These are phyloP conservation scores for Stephania japonica DNA, from an alignment of 164 flowering plant species.

Conservation along the genomic window DNA sequence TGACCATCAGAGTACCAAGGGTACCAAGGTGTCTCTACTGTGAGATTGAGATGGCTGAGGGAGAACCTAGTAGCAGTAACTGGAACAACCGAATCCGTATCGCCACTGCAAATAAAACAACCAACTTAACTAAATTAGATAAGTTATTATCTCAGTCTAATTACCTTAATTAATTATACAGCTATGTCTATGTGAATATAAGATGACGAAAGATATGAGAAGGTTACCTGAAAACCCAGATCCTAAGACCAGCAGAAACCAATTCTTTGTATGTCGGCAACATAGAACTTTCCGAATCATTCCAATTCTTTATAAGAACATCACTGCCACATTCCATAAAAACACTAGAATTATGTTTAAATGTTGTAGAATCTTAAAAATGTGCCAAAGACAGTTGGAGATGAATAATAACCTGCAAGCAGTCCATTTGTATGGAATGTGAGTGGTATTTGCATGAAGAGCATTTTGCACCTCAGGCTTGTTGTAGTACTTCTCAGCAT, in stretches of 20 bases:
- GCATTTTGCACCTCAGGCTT: constrained; percentile 77
- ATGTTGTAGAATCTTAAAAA: not conserved
- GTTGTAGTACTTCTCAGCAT: constrained; percentile 76
- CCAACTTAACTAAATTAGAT: not conserved
- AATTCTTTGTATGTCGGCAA: constrained; percentile 67
- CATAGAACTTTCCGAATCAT: constrained; percentile 56
- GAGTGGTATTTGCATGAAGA: constrained; percentile 64
- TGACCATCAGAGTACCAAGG: constrained; percentile 73
- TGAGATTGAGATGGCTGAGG: constrained; percentile 62
- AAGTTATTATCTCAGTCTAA: not conserved
- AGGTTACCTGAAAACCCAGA: constrained; percentile 87
- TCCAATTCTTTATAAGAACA: constrained; percentile 55
- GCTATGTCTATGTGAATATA: too few species aligned
- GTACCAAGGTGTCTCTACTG: constrained; percentile 62
- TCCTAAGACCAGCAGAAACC: constrained; percentile 65
- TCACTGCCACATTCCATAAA: constrained; percentile 41
- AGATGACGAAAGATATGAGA: not conserved
- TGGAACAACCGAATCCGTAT: constrained; percentile 87
- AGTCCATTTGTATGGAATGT: constrained; percentile 75
- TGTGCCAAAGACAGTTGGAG: not conserved
- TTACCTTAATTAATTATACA: not conserved
- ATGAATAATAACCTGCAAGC: constrained; percentile 63
- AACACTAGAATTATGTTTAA: not conserved
- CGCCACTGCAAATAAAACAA: constrained; percentile 49
- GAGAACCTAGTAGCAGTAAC: constrained; percentile 90